phyloP scores from a whole-genome alignment of 805 yeast genomes.

The Wickerhamiella qilinensis region DNA sequence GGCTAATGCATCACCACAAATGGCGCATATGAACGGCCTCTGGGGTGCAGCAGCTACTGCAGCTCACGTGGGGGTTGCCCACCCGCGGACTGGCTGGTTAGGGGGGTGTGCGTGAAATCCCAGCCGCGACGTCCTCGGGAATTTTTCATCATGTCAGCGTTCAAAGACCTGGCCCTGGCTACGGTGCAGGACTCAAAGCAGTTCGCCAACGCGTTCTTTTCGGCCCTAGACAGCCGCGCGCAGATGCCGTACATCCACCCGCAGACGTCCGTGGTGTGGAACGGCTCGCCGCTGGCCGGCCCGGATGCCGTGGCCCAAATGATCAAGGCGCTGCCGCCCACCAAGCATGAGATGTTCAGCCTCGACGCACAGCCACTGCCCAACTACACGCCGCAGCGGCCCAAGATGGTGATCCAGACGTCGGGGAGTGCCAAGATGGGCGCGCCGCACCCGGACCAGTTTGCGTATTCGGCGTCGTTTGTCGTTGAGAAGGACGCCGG shows the following conservation, averaged over 20 bases:
- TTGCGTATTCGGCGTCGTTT: conserved; percentile 22
- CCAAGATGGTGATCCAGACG: conserved; percentile 18
- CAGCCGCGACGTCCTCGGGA: conserved; percentile 2
- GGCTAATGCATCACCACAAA: too few species aligned
- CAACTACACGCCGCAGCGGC: conserved; percentile 10
- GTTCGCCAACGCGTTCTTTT: neutral
- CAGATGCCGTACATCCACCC: conserved; percentile 9
- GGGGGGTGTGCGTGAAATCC: neutral
- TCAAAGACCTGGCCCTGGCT: neutral
- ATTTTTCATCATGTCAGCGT: neutral
- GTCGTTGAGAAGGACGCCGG: conserved; percentile 15
- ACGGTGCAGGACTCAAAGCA: neutral
- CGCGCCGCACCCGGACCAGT: conserved; percentile 4
- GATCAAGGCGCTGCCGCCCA: conserved; percentile 21
- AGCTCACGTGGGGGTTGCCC: too few species aligned
- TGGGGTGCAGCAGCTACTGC: too few species aligned
- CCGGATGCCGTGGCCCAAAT: conserved; percentile 22
- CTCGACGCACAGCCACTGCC: conserved; percentile 26
- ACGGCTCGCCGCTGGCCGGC: conserved; percentile 28
- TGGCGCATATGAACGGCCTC: too few species aligned
- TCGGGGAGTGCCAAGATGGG: conserved; percentile 24
- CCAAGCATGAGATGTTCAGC: conserved; percentile 22
- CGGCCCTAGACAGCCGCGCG: neutral
- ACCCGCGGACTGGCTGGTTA: too few species aligned
- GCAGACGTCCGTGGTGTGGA: conserved; percentile 25